These are phyloP conservation scores for Cyberlindnera euphorbiae DNA, from an alignment of 805 yeast species.

Conservation along the genomic window DNA sequence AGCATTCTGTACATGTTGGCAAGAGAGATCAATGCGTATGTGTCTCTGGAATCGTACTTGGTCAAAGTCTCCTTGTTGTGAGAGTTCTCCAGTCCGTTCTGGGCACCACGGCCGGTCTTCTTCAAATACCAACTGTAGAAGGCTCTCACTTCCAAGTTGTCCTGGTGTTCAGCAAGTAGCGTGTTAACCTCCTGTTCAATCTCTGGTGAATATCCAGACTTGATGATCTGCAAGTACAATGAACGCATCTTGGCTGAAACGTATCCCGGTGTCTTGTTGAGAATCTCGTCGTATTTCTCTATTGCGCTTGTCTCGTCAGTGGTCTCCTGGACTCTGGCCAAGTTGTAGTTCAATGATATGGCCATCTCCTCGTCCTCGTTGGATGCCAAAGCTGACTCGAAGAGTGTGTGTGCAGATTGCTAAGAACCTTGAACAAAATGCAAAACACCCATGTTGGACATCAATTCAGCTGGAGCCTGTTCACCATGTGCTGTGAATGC, in stretches of 20 bases:
- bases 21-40: conserved; percentile 82
- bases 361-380: conserved; percentile 30
- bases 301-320: conserved; percentile 25
- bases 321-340: conserved; percentile 71
- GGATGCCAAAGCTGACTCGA: conserved; percentile 49
- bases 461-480: conserved; percentile 48
- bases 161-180: conserved; percentile 49
- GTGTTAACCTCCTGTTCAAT: conserved; percentile 50
- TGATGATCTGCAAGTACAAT: conserved; percentile 53
- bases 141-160: conserved; percentile 79
- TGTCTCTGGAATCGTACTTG: conserved; percentile 79
- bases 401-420: conserved; percentile 52
- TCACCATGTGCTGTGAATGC: conserved; percentile 32
- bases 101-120: conserved; percentile 44
- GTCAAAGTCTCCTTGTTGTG: conserved; percentile 85
- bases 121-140: conserved; percentile 86
- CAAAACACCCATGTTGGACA: conserved; percentile 83
- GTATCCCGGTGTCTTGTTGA: conserved; percentile 61
- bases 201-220: conserved; percentile 34
- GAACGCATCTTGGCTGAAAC: conserved; percentile 71
- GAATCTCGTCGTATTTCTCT: conserved; percentile 47
- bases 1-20: conserved; percentile 82
- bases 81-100: conserved; percentile 57
- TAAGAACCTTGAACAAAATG: conserved; percentile 60
- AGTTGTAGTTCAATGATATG: conserved; percentile 58